These are phyloP conservation scores for Canna indica DNA, from an alignment of 176 grass and related monocot species.

Conservation along the genomic window DNA sequence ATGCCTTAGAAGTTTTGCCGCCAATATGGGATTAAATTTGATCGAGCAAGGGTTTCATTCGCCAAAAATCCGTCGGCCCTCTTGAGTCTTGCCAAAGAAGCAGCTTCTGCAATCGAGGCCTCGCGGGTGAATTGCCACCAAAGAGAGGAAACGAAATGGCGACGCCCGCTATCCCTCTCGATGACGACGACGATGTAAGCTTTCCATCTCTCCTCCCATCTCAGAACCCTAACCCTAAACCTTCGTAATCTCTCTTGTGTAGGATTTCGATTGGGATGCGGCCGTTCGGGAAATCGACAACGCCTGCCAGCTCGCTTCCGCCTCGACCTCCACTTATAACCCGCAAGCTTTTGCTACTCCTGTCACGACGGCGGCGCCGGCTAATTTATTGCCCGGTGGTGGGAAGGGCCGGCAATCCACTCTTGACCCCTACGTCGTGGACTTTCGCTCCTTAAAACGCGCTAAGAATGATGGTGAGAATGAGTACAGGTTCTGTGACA, in stretches of 20 bases:
- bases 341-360: constrained; percentile 12
- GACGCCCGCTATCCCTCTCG: neutral
- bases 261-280: constrained; percentile 81
- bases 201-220: neutral
- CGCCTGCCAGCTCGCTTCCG: constrained; percentile 29
- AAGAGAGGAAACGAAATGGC: neutral
- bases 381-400: constrained; percentile 7
- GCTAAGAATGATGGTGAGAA: constrained; percentile 25
- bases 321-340: constrained; percentile 10
- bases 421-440: constrained; percentile 48
- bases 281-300: constrained; percentile 52
- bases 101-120: neutral
- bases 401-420: constrained; percentile 45
- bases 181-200: constrained; percentile 62
- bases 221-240: constrained; percentile 30
- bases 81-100: no score
- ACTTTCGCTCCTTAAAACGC: constrained; percentile 31
- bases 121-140: neutral
- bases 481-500: neutral
- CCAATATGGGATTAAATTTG: no score
- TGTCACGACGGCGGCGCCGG: neutral
- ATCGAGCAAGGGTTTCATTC: no score
- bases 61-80: no score
- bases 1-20: no score
- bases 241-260: neutral